Percentiles rank a stretch among this genome's conserved stretches.
phyloP scores from a whole-genome alignment of 1,284 basidiomycete species.

The Volvariella surrecta region DNA sequence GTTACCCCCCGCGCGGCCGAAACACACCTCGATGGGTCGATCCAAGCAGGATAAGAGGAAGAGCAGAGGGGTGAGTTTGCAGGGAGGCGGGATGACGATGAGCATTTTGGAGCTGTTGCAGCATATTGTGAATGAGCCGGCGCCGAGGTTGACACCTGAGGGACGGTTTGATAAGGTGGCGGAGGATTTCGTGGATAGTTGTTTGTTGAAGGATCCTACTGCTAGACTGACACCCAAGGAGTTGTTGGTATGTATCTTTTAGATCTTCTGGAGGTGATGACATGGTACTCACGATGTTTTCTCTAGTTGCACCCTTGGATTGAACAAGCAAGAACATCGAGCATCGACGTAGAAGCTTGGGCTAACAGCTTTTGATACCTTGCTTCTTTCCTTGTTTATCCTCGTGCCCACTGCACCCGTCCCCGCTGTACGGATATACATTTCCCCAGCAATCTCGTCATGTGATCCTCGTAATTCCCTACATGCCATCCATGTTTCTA shows the following conservation, averaged over 20 bases:
- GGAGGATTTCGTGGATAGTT: slow-evolving; percentile 76
- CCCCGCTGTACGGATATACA: no score
- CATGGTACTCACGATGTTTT: neutral
- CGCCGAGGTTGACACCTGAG: slow-evolving; percentile 69
- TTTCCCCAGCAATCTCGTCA: no score
- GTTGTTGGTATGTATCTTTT: slow-evolving; percentile 49
- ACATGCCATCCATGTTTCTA: no score
- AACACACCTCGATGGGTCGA: slow-evolving; percentile 14
- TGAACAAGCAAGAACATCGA: slow-evolving; percentile 17
- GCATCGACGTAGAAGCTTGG: slow-evolving; percentile 24
- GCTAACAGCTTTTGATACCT: no score
- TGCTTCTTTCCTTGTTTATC: no score
- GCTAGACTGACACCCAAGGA: slow-evolving; percentile 75
- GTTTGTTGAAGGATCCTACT: slow-evolving; percentile 79
- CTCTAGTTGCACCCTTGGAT: slow-evolving; percentile 24
- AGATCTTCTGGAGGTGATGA: neutral
- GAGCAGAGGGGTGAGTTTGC: slow-evolving; percentile 80
- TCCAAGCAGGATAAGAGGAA: slow-evolving; percentile 42
- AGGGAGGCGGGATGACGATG: slow-evolving; percentile 92
- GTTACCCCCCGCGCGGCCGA: slow-evolving; percentile 6
- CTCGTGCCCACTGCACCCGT: no score
- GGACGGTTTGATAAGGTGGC: slow-evolving; percentile 67
- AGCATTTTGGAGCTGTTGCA: slow-evolving; percentile 94
- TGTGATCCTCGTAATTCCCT: no score
- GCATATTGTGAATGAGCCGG: slow-evolving; percentile 96